Base-by-base conservation (phyloP, 768 basidiomycete genomes). In the Albatrellus ellisii region DNA sequence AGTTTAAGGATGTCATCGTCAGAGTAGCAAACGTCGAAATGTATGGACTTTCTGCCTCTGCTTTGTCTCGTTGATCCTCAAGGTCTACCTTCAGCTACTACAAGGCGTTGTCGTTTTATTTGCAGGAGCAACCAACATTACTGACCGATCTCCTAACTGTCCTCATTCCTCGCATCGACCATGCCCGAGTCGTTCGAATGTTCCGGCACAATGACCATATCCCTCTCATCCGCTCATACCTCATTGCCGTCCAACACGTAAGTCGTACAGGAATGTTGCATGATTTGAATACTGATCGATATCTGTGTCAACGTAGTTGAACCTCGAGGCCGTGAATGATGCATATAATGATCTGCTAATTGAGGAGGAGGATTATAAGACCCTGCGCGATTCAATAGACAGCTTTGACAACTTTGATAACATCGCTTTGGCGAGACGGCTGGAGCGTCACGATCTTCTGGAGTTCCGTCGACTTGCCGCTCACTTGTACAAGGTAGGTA, bases 351-450 rank as follows among this genome's bases (percentile, higher is more conserved):
- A 90, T 54, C 68, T 99, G n/a, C 70, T 98, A 32, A 98, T 99
- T 46, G 95, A 99, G 60, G 95, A 99, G 60, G 95, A 99, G 62
- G 94, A 99, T 58, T 89, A 92, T 69, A 90, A 94, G 62, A 97
- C 94, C 0, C 74, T 99, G 6, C 85, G 94, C 7, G 95, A 95
- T 60, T 92, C 89, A 8, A 92, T 98, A 40, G 94, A 98, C 63
- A 91, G 91, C 59, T 92, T 95, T 56, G 91, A 97, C 63, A 97
- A 95, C 63, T 99, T 95, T 67, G 87, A 98, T 62, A 89, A 86
- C 52, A 77, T 89, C 46, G 71, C 66, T 24, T 77, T 99, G 25
- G 92, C 94, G 1, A 73, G 74, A 53, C 75, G 85, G 38, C 62
- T 99, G 43, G 89, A 95, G 62, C 76, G 73, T 50, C 94, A 97